phyloP scores from a whole-genome alignment of 208 protist species.

The Trichomonas gallinae region DNA sequence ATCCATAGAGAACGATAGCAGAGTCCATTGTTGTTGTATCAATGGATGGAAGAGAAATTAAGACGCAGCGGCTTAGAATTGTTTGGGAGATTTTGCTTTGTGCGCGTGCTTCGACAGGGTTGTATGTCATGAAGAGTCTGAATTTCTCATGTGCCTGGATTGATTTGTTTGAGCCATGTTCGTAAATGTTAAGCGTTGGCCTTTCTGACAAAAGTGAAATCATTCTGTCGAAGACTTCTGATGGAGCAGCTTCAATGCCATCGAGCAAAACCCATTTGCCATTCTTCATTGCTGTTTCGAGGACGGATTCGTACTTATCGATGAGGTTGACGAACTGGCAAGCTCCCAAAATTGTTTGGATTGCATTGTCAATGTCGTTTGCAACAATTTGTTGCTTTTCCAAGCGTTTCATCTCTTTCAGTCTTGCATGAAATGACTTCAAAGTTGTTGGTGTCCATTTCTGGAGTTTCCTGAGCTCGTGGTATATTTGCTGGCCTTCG shows the following conservation, averaged over 20 bases:
- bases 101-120: background rate
- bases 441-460: background rate
- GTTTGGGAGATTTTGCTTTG: background rate
- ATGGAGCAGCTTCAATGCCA: slow-evolving; percentile 15
- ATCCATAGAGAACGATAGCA: background rate
- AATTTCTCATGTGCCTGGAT: background rate
- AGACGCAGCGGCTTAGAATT: background rate
- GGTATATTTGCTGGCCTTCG: background rate
- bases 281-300: background rate
- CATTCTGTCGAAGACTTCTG: background rate
- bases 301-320: background rate
- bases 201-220: background rate
- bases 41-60: background rate
- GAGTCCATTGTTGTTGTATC: background rate
- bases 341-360: background rate
- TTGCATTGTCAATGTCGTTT: background rate
- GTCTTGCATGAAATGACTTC: background rate
- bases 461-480: background rate
- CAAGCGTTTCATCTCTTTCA: background rate
- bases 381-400: background rate
- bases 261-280: background rate
- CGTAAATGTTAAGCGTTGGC: slow-evolving; percentile 4
- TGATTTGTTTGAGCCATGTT: background rate
- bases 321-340: background rate
- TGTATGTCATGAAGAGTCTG: slow-evolving; percentile 23